Conservation (phyloP, 495 filamentous ascomycete genomes). For the Cryomyces minteri region DNA sequence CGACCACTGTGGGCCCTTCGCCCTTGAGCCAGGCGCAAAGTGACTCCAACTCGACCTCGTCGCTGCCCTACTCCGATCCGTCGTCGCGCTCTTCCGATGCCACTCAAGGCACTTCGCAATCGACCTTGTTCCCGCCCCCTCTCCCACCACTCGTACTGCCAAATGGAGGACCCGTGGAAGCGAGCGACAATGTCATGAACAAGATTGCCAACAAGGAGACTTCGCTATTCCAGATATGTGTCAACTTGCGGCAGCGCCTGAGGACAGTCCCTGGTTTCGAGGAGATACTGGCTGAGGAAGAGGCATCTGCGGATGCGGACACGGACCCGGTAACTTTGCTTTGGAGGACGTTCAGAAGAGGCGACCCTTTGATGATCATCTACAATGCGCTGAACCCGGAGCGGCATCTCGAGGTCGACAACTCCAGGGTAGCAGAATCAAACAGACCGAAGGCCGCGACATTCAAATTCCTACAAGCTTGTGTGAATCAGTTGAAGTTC, state of each 20-base stretch:
- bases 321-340: conserved; percentile 75
- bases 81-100: conserved; percentile 19
- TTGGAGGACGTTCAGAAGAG: conserved; percentile 74
- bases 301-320: conserved; percentile 44
- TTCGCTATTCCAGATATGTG: conserved; percentile 89
- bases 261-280: conserved; percentile 71
- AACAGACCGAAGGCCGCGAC: conserved; percentile 49
- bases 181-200: conserved; percentile 87
- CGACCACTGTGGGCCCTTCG: conserved; percentile 6
- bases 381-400: conserved; percentile 67
- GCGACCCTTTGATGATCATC: conserved; percentile 69
- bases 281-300: conserved; percentile 41
- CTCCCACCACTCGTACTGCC: conserved; percentile 9
- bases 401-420: conserved; percentile 44
- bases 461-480: conserved; percentile 54
- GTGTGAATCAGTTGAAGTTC: conserved; percentile 52
- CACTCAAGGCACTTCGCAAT: conserved; percentile 16
- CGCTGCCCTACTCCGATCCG: conserved; percentile 16
- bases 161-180: conserved; percentile 41
- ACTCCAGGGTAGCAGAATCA: conserved; percentile 33
- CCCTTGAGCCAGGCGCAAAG: conserved; percentile 13
- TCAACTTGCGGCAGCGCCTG: conserved; percentile 61
- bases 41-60: conserved; percentile 16
- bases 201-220: conserved; percentile 69
- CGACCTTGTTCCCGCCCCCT: conserved; percentile 21